Evolutionary conservation across 2,329 filamentous ascomycete species (phyloP), one percentile per base, ranked within the genome.

Genomic region (Aspergillus sp.): DNA sequence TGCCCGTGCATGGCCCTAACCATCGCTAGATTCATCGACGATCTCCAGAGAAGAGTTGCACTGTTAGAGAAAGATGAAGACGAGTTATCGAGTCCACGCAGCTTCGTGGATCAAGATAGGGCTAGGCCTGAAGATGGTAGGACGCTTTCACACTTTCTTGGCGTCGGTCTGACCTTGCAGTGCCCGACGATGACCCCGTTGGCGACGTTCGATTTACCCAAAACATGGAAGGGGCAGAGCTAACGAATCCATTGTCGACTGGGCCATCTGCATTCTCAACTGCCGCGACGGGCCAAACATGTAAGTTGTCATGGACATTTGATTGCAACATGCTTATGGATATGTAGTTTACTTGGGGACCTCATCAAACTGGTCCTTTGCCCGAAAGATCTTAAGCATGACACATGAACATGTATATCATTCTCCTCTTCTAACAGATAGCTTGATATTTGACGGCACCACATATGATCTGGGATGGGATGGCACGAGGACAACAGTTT

Each of bases 311-410:
- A 9, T 11, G 3, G 27, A 9, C 27, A 17, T 23, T 39, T 4
- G 17, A 31, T 12, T 37, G 12, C 15, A 31, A 17, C 15, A 23
- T 3, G 39, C 54, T 50, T 15, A 56, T 8, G 3, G 23, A 50
- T 3, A 24, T 19, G 27, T 11, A 83, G 80, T 76, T 55, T 84
- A 83, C 57, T 73, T 84, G 8, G 82, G 82, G 1, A 81, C 80
- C 2, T 84, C 82, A 0, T 84, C 82, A 1, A 84, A 82, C 47
- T 84, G 82, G 82, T 80, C 81, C 0, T 84, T 84, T 50, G 77
- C 77, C 24, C 73, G 81, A 7, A 76, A 79, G 17, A 75, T 83
- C 2, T 70, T 84, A n/a, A 75, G 72, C 24, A 73, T 83, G 52
- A 76, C 77, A 0, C 78, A 83, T 48, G 77, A 82, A 57, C 73